Evolutionary conservation across 208 protist species (phyloP).

Genomic region (Leishmania amazonensis): DNA sequence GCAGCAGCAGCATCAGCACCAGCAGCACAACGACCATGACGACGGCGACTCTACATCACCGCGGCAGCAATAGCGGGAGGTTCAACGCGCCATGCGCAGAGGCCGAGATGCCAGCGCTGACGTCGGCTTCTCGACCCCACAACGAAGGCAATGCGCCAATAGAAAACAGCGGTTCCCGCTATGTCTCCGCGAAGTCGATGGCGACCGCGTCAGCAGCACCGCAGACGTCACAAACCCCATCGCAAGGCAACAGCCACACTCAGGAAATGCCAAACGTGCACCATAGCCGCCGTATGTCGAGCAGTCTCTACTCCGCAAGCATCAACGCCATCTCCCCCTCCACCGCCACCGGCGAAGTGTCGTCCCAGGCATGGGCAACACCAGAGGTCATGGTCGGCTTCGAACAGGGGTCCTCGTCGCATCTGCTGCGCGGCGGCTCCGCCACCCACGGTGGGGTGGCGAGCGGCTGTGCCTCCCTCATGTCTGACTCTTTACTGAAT

Average conservation of each 20-base stretch:
- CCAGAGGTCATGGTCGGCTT: neutral
- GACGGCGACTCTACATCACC: neutral
- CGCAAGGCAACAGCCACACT: neutral
- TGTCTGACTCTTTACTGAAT: neutral
- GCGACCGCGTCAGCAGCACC: neutral
- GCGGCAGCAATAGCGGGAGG: conserved; percentile 5
- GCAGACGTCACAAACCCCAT: neutral
- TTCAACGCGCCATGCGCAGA: conserved; percentile 19
- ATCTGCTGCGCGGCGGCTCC: neutral
- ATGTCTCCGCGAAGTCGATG: neutral
- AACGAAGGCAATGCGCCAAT: neutral
- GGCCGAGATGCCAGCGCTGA: neutral
- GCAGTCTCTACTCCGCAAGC: conserved; percentile 3
- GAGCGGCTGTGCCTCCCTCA: neutral
- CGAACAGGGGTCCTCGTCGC: neutral
- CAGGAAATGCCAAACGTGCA: neutral
- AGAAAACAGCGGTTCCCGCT: neutral
- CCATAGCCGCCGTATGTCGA: conserved; percentile 1
- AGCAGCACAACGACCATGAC: neutral
- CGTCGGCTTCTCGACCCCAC: neutral
- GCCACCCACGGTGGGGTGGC: neutral
- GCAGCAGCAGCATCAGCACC: neutral
- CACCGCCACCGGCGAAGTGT: conserved; percentile 4
- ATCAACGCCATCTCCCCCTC: conserved; percentile 2
- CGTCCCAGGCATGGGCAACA: conserved; percentile 15